phyloP scores from a whole-genome alignment of 306 rosid species.

The Trichosanthes truncata region DNA sequence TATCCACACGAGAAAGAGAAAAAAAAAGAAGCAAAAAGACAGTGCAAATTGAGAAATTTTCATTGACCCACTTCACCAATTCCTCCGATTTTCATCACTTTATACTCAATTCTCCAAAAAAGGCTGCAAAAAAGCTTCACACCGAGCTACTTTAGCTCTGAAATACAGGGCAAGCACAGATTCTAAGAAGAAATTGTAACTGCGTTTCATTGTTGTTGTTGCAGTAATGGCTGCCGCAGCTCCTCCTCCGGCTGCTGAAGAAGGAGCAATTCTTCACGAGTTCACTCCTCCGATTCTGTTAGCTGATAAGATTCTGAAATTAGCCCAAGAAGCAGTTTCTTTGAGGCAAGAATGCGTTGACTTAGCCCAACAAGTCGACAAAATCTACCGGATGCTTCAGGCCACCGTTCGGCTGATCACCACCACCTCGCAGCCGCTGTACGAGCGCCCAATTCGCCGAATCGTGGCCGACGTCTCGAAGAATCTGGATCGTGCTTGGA shows the following conservation, averaged over 20 bases:
- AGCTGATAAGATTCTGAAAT: constrained; percentile 52
- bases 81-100: not conserved
- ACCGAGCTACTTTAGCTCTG: not conserved
- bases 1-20: not conserved
- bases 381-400: constrained; percentile 52
- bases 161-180: not conserved
- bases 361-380: constrained; percentile 45
- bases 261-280: constrained; percentile 40
- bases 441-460: constrained; percentile 68
- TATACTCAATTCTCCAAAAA: not conserved
- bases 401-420: constrained; percentile 34
- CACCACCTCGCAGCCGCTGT: constrained; percentile 37
- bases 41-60: not conserved
- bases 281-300: constrained; percentile 48
- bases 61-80: not conserved
- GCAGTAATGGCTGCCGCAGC: not conserved
- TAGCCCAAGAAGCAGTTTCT: constrained; percentile 61
- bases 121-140: not conserved
- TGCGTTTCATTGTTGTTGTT: not conserved
- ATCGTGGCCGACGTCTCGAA: constrained; percentile 47
- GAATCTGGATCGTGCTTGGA: constrained; percentile 50
- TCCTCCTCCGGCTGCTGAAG: constrained; percentile 5
- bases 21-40: not conserved
- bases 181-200: not conserved
- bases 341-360: constrained; percentile 46